These are phyloP conservation scores for Gloeopeniophorella convolvens DNA, from an alignment of 768 basidiomycete genomes.

Conservation along the genomic window DNA sequence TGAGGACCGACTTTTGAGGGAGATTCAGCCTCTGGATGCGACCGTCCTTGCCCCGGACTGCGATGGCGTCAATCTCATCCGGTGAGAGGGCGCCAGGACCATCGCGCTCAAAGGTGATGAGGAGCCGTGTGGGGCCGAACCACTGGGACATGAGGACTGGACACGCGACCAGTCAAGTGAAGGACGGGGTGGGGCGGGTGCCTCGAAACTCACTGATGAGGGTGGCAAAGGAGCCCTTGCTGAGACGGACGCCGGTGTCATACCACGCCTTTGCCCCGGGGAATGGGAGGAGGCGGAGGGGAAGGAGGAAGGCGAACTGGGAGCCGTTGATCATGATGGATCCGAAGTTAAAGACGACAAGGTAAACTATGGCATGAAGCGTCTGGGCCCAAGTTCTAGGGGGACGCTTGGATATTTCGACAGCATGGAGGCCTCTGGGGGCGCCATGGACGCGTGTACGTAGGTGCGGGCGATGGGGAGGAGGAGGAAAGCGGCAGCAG, in stretches of 20 bases:
- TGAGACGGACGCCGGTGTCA: constrained; percentile 65
- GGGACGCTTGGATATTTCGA: constrained; percentile 51
- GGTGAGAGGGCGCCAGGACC: constrained; percentile 57
- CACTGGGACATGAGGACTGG: constrained; percentile 73
- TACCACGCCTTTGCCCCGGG: constrained; percentile 49
- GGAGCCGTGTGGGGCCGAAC: constrained; percentile 73
- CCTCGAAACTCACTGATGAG: constrained; percentile 51
- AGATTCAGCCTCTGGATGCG: constrained; percentile 55
- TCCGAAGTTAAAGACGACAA: constrained; percentile 52
- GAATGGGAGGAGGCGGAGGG: constrained; percentile 61
- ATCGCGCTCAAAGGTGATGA: constrained; percentile 66
- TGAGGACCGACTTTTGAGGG: constrained; percentile 74
- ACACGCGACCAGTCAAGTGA: not conserved
- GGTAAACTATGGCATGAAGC: constrained; percentile 45
- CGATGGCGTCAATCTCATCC: constrained; percentile 51
- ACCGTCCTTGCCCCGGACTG: constrained; percentile 51
- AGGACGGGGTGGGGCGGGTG: not conserved
- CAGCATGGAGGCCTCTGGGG: constrained; percentile 27
- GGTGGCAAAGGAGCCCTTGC: constrained; percentile 76
- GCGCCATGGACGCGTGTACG: no score
- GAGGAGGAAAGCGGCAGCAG: no score
- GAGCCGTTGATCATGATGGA: constrained; percentile 64
- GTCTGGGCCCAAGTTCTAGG: constrained; percentile 46
- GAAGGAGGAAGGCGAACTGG: constrained; percentile 67
- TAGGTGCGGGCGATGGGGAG: no score